Evolutionary conservation across 805 yeast genomes (phyloP).

Genomic region (Candida nitratophila): DNA sequence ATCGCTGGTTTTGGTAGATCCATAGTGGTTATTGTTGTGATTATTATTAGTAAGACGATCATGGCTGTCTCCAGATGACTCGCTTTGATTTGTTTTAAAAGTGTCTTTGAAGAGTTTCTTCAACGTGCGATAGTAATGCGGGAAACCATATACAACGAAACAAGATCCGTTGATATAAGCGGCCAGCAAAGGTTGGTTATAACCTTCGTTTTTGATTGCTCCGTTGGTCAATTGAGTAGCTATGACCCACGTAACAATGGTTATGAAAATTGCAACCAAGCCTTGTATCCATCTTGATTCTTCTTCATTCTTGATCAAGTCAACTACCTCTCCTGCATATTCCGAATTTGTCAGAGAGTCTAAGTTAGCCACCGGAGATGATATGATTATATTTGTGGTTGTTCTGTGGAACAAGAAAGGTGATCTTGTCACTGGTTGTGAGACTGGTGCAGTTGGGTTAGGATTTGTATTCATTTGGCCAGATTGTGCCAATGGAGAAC

Average conservation of each 20-base stretch:
- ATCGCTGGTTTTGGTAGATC: slow-evolving; percentile 5
- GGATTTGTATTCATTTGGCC: too few relatives aligned
- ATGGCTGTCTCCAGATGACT: background rate
- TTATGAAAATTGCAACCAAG: slow-evolving; percentile 31
- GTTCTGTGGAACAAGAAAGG: background rate
- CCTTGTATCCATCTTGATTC: slow-evolving; percentile 38
- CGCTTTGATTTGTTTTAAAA: background rate
- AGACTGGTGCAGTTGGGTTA: background rate
- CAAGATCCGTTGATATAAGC: slow-evolving; percentile 42
- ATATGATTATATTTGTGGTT: background rate
- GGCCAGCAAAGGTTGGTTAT: slow-evolving; percentile 41
- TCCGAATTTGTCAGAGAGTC: slow-evolving; percentile 12
- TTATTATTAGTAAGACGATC: too few relatives aligned
- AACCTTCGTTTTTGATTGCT: slow-evolving; percentile 41
- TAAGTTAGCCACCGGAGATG: background rate
- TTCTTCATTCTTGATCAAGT: slow-evolving; percentile 30
- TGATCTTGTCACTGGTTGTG: too few relatives aligned
- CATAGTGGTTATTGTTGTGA: too few relatives aligned
- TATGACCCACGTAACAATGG: slow-evolving; percentile 40
- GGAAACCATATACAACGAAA: slow-evolving; percentile 38
- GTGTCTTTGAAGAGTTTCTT: background rate
- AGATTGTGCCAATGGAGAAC: too few relatives aligned
- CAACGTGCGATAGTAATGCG: slow-evolving; percentile 18
- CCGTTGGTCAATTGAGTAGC: slow-evolving; percentile 43
- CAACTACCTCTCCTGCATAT: slow-evolving; percentile 22